These are phyloP conservation scores for Penicillium bialowiezense DNA, from an alignment of 495 filamentous ascomycete species.

Conservation along the genomic window DNA sequence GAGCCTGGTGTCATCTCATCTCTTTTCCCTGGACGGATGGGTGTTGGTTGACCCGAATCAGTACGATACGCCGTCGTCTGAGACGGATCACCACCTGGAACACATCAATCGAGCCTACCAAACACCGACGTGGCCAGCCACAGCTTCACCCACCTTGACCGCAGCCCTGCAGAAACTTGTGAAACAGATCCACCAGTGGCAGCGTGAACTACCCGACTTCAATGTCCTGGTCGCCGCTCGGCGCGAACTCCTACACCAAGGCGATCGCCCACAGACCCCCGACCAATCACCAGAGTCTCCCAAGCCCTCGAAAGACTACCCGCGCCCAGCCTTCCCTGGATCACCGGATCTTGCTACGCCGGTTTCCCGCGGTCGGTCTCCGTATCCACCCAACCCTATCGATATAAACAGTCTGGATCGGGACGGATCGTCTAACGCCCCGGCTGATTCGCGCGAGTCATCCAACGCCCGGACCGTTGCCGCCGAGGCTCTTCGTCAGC, in stretches of 20 bases:
- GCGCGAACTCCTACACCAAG: constrained; percentile 44
- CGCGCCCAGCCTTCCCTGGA: constrained; percentile 56
- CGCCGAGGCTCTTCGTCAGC: constrained; percentile 36
- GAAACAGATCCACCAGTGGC: constrained; percentile 62
- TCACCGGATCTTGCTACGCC: constrained; percentile 53
- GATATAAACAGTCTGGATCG: constrained; percentile 16
- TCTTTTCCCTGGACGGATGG: constrained; percentile 84
- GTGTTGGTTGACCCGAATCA: constrained; percentile 67
- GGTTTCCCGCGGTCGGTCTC: constrained; percentile 21
- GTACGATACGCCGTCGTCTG: constrained; percentile 22
- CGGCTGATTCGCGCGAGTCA: constrained; percentile 28
- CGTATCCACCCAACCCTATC: constrained; percentile 10
- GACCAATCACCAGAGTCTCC: constrained; percentile 20
- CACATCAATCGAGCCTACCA: constrained; percentile 30
- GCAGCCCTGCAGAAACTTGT: constrained; percentile 50
- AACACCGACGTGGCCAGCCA: constrained; percentile 37
- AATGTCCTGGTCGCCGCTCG: constrained; percentile 73
- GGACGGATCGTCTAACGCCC: constrained; percentile 20
- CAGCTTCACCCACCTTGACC: constrained; percentile 40
- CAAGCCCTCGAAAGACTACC: constrained; percentile 19
- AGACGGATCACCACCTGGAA: constrained; percentile 17
- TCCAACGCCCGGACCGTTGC: constrained; percentile 26
- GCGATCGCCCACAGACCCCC: constrained; percentile 22
- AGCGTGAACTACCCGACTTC: constrained; percentile 69
- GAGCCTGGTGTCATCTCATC: constrained; percentile 77